Conservation (phyloP, 768 basidiomycete species). For the Termitomyces sp. region DNA sequence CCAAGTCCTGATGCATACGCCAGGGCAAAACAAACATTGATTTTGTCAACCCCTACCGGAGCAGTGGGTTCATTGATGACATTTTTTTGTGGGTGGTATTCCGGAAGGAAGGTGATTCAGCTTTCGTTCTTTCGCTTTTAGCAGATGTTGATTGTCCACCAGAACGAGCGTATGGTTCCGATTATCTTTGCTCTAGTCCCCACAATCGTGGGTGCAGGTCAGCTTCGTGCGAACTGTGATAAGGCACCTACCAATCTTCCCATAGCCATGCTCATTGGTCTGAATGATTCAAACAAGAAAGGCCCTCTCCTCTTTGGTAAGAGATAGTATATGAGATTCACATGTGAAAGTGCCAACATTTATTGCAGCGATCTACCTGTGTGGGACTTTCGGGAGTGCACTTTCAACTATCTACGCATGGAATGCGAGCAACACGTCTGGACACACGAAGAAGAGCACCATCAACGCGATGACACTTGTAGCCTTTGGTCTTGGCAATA, state of each 20-base stretch:
- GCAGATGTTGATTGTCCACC: not conserved
- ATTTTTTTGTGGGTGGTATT: constrained; percentile 56
- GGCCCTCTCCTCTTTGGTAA: constrained; percentile 52
- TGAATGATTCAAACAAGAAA: constrained; percentile 43
- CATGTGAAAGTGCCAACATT: not conserved
- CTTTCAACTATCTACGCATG: constrained; percentile 58
- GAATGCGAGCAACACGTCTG: constrained; percentile 58
- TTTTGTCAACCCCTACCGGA: constrained; percentile 53
- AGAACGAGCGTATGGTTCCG: constrained; percentile 58
- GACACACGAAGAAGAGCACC: constrained; percentile 66
- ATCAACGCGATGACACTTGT: constrained; percentile 56
- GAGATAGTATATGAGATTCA: not conserved
- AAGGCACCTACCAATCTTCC: not conserved
- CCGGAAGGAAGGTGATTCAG: constrained; percentile 48
- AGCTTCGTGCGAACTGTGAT: constrained; percentile 1
- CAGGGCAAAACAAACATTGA: constrained; percentile 56
- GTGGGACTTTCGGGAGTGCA: constrained; percentile 54
- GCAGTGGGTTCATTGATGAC: constrained; percentile 42
- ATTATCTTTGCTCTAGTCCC: constrained; percentile 54
- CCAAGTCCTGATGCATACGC: not conserved
- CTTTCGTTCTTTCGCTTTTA: not conserved
- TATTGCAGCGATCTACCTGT: constrained; percentile 38
- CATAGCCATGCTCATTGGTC: constrained; percentile 46
- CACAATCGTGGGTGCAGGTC: constrained; percentile 52
- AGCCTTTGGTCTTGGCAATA: constrained; percentile 53